phyloP scores from a whole-genome alignment of 73 alveolate species.

The Paramecium tetraurelia region DNA sequence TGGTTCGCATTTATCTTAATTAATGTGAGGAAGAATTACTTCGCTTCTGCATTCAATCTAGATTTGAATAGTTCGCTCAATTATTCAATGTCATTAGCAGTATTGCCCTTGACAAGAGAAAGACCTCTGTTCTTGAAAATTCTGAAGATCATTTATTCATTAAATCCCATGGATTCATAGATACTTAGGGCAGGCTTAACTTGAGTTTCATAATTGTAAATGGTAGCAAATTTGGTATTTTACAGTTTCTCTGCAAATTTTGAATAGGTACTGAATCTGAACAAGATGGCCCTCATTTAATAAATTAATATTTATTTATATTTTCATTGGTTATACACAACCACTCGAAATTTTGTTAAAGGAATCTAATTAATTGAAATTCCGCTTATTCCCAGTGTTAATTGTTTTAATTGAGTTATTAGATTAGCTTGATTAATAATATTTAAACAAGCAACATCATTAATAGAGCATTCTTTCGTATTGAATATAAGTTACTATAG shows the following conservation, averaged over 20 bases:
- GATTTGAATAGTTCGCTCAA: background rate
- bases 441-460: background rate
- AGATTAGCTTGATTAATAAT: background rate
- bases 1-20: background rate
- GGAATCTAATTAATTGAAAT: background rate
- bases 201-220: background rate
- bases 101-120: background rate
- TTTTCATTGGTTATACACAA: constrained; percentile 1
- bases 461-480: background rate
- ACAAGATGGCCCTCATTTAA: constrained; percentile 18
- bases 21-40: background rate
- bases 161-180: constrained; percentile 9
- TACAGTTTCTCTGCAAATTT: background rate
- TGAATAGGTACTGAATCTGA: background rate
- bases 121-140: background rate
- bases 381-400: background rate
- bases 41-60: background rate
- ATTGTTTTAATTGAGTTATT: background rate
- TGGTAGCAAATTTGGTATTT: background rate
- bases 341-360: background rate
- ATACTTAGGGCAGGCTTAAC: background rate
- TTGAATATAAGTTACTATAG: background rate
- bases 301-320: background rate
- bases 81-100: background rate
- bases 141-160: background rate